phyloP scores from a whole-genome alignment of 768 basidiomycete genomes.

The Termitomyces heimii region DNA sequence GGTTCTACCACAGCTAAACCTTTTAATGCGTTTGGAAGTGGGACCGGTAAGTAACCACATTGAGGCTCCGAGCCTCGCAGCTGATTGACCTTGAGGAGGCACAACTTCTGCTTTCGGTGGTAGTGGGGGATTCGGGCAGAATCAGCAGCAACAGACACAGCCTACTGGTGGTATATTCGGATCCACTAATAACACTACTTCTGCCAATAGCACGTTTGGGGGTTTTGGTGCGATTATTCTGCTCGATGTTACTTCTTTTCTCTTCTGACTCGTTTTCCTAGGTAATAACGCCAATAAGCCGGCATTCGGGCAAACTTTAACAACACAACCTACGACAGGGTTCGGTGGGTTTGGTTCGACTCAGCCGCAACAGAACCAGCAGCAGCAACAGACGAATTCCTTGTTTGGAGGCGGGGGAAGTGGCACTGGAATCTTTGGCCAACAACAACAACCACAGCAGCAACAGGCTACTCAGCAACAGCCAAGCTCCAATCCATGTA shows the following conservation, averaged over 20 bases:
- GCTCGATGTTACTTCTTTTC: not conserved
- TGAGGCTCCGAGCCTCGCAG: not conserved
- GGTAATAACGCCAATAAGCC: conserved; percentile 18
- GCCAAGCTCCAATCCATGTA: conserved; percentile 29
- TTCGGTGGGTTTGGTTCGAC: conserved; percentile 33
- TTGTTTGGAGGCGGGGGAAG: conserved; percentile 21
- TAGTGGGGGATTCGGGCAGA: conserved; percentile 27
- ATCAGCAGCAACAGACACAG: conserved; percentile 26
- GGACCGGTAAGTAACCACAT: conserved; percentile 4
- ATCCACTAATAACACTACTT: conserved; percentile 18
- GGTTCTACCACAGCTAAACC: conserved; percentile 15
- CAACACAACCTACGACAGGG: conserved; percentile 33
- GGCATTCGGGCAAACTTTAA: conserved; percentile 37
- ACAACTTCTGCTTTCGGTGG: conserved; percentile 26
- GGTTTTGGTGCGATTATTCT: conserved; percentile 23
- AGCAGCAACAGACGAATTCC: conserved; percentile 20
- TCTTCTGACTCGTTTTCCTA: not conserved
- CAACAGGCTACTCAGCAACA: conserved; percentile 27
- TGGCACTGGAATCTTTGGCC: conserved; percentile 28
- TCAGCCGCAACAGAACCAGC: conserved; percentile 29
- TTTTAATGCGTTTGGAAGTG: conserved; percentile 11
- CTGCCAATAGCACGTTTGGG: conserved; percentile 32
- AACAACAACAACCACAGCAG: conserved; percentile 25
- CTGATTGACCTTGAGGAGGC: conserved; percentile 4
- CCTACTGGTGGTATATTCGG: conserved; percentile 28